A percentile compares a stretch with the other conserved stretches of the same genome.
Evolutionary conservation across 768 basidiomycete species (phyloP).

Genomic region (Kwoniella botswanensis): DNA sequence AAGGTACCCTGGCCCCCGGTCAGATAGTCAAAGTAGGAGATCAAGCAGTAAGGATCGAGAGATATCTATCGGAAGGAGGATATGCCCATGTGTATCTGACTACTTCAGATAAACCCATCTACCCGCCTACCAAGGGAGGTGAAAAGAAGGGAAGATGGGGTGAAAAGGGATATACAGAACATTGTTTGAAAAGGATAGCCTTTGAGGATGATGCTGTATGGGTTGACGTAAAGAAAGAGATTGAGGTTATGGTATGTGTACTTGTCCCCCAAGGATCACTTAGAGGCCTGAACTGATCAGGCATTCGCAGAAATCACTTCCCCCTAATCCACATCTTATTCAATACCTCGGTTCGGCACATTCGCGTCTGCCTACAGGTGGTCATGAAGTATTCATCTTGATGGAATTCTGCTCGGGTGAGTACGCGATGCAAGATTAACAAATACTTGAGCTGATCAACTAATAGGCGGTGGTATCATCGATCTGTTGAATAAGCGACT

Average conservation of each 20-base stretch:
- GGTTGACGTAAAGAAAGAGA: conserved; percentile 93
- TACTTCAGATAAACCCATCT: conserved; percentile 77
- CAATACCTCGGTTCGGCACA: conserved; percentile 95
- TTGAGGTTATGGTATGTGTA: conserved; percentile 88
- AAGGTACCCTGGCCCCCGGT: conserved; percentile 65
- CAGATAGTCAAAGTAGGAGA: conserved; percentile 83
- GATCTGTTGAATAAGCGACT: conserved; percentile 99
- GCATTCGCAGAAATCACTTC: conserved; percentile 73
- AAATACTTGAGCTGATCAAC: conserved; percentile 26
- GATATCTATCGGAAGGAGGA: conserved; percentile 96
- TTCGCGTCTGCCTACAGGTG: conserved; percentile 78
- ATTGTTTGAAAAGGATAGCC: conserved; percentile 96
- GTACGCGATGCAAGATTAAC: conserved; percentile 36
- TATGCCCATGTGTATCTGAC: conserved; percentile 99
- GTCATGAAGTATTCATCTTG: conserved; percentile 94
- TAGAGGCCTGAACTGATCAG: neutral
- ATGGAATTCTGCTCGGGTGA: conserved; percentile 96
- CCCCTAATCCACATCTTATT: conserved; percentile 93
- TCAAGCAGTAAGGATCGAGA: conserved; percentile 86
- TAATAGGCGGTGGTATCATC: conserved; percentile 91
- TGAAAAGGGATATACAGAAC: conserved; percentile 80
- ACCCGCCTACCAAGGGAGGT: conserved; percentile 40
- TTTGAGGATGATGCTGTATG: conserved; percentile 88
- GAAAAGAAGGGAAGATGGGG: conserved; percentile 49
- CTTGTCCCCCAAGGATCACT: neutral